Conservation (phyloP, 495 filamentous ascomycete species). For the Hypoxylon intermedium region DNA sequence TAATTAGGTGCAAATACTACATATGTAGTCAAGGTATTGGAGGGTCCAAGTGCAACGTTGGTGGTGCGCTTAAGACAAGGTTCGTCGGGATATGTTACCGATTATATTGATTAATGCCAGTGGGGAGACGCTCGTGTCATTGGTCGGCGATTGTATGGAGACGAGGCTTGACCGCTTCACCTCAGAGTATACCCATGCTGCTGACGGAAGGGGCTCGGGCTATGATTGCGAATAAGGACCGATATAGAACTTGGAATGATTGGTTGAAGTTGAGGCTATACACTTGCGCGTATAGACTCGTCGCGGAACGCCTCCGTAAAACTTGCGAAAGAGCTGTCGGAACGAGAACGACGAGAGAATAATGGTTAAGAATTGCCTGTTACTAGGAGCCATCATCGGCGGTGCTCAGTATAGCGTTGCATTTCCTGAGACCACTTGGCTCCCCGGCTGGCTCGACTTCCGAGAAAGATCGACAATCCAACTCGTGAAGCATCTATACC, state of each 20-base stretch:
- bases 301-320: conserved; percentile 37
- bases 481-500: conserved; percentile 4
- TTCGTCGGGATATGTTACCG: conserved; percentile 40
- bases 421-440: neutral
- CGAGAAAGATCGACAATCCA: neutral
- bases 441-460: conserved; percentile 3
- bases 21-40: conserved; percentile 27
- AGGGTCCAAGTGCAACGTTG: conserved; percentile 21
- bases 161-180: conserved; percentile 31
- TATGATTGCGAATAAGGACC: conserved; percentile 40
- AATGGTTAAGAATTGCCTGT: conserved; percentile 26
- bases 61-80: conserved; percentile 35
- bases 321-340: conserved; percentile 28
- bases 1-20: conserved; percentile 16
- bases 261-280: conserved; percentile 38
- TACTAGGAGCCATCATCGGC: conserved; percentile 21
- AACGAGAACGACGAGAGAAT: conserved; percentile 24
- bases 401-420: conserved; percentile 14
- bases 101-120: conserved; percentile 35
- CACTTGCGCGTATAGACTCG: conserved; percentile 28
- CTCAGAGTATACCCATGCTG: conserved; percentile 34
- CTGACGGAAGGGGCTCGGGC: conserved; percentile 39
- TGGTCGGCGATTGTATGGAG: conserved; percentile 23
- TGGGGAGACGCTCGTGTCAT: conserved; percentile 30
- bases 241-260: conserved; percentile 27